Percentiles rank a stretch among this genome's conserved stretches.
phyloP scores from a whole-genome alignment of 2,329 filamentous ascomycete genomes.

The Fusarium nurragi region DNA sequence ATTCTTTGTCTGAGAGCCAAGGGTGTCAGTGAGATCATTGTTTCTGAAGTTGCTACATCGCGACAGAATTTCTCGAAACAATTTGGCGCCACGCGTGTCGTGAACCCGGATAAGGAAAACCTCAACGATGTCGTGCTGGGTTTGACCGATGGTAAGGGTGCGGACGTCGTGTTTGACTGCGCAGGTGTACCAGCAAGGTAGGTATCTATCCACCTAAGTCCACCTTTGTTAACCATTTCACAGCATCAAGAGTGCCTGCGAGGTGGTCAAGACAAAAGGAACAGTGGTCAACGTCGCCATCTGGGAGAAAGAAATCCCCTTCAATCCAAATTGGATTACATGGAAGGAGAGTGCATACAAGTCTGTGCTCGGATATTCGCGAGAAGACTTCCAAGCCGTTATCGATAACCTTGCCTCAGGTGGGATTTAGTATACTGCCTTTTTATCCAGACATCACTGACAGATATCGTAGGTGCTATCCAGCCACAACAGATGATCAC shows the following conservation, averaged over 20 bases:
- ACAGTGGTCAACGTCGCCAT: slow-evolving; percentile 72
- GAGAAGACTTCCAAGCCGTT: slow-evolving; percentile 63
- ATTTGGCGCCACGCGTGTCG: slow-evolving; percentile 57
- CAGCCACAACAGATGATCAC: slow-evolving; percentile 69
- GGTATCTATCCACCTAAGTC: accelerated
- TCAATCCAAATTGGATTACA: slow-evolving; percentile 44
- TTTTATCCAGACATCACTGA: not conserved
- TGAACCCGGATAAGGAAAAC: slow-evolving; percentile 55
- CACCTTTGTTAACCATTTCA: not conserved
- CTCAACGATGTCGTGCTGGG: slow-evolving; percentile 56
- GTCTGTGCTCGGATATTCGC: slow-evolving; percentile 40
- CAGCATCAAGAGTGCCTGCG: slow-evolving; percentile 52
- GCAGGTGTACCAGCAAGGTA: slow-evolving; percentile 59
- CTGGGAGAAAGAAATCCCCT: slow-evolving; percentile 60
- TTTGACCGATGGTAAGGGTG: slow-evolving; percentile 60
- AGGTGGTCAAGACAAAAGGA: slow-evolving; percentile 61
- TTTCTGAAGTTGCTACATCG: slow-evolving; percentile 56
- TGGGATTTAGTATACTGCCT: not conserved
- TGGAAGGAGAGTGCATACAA: slow-evolving; percentile 42
- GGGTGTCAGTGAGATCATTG: slow-evolving; percentile 59
- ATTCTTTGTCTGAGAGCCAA: slow-evolving; percentile 57
- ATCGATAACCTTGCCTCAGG: slow-evolving; percentile 54
- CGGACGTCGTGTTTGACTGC: slow-evolving; percentile 69
- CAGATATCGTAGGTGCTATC: slow-evolving; percentile 53
- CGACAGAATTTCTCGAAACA: slow-evolving; percentile 54